A percentile compares a stretch with the other conserved stretches of the same genome.
phyloP scores from a whole-genome alignment of 2,329 filamentous ascomycete genomes.

The Exophiala aquamarina region DNA sequence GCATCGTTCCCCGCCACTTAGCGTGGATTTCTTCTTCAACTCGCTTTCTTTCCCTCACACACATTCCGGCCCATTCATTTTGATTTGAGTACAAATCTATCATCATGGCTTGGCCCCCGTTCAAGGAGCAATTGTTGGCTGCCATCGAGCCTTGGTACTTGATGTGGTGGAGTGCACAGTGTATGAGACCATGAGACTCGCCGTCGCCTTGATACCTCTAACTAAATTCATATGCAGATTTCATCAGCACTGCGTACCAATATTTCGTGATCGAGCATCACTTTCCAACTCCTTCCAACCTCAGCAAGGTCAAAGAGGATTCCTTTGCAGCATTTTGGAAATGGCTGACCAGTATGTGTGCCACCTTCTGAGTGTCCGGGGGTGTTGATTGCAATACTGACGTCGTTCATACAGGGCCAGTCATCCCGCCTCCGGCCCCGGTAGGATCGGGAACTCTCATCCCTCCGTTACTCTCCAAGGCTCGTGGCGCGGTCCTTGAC shows the following conservation, averaged over 20 bases:
- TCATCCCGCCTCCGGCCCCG: constrained; percentile 23
- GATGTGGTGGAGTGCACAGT: constrained; percentile 6
- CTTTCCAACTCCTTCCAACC: constrained; percentile 8
- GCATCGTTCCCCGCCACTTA: not conserved
- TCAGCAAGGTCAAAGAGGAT: constrained; percentile 37
- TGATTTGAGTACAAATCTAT: not conserved
- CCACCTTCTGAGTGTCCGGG: not conserved
- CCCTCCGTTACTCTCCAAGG: constrained; percentile 40
- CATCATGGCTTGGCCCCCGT: constrained; percentile 17
- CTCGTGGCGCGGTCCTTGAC: constrained; percentile 47
- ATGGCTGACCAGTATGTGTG: constrained; percentile 35
- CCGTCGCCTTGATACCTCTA: not conserved
- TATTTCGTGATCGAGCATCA: constrained; percentile 14
- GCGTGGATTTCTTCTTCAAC: not conserved
- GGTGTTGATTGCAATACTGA: constrained; percentile 2
- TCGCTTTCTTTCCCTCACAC: not conserved
- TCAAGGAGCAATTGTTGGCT: constrained; percentile 10
- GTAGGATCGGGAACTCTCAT: constrained; percentile 39
- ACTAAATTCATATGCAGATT: constrained; percentile 9
- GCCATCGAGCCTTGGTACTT: constrained; percentile 11
- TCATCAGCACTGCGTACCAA: constrained; percentile 12
- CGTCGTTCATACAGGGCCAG: constrained; percentile 17
- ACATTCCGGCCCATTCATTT: constrained; percentile 1
- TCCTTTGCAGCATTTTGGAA: constrained; percentile 44
- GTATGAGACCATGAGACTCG: constrained; percentile 8